Evolutionary conservation across 495 filamentous ascomycete species (phyloP).

Genomic region (Delitschia confertaspora): DNA sequence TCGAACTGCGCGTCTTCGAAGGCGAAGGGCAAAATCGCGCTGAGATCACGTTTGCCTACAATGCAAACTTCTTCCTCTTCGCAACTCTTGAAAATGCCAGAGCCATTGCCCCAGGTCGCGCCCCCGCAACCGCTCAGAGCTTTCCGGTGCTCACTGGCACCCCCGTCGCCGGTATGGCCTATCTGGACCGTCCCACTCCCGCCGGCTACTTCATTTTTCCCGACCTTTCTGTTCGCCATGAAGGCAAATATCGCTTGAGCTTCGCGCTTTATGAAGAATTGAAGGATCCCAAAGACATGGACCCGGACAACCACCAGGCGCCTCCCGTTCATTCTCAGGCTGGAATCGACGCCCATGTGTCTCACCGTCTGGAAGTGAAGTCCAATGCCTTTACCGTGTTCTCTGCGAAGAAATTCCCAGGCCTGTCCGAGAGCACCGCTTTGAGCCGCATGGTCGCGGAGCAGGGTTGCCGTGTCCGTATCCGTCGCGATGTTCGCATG

Average conservation of each 20-base stretch:
- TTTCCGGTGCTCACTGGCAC: slow-evolving; percentile 88
- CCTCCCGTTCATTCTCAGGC: slow-evolving; percentile 19
- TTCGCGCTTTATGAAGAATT: slow-evolving; percentile 93
- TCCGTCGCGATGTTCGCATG: slow-evolving; percentile 95
- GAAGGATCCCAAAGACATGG: slow-evolving; percentile 64
- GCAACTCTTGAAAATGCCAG: slow-evolving; percentile 85
- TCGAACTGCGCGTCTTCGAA: slow-evolving; percentile 83
- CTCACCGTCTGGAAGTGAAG: slow-evolving; percentile 83
- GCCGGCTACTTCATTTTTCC: slow-evolving; percentile 98
- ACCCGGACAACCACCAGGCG: slow-evolving; percentile 39
- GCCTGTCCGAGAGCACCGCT: slow-evolving; percentile 78
- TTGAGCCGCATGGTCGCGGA: slow-evolving; percentile 89
- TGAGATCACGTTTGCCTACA: slow-evolving; percentile 85
- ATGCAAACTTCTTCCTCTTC: slow-evolving; percentile 96
- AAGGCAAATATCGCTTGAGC: slow-evolving; percentile 77
- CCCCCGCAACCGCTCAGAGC: slow-evolving; percentile 53
- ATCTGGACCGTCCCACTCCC: slow-evolving; percentile 80
- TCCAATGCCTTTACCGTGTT: slow-evolving; percentile 80
- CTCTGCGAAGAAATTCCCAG: slow-evolving; percentile 98
- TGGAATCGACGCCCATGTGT: slow-evolving; percentile 36
- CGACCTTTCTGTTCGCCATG: slow-evolving; percentile 91
- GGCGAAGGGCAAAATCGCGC: slow-evolving; percentile 52
- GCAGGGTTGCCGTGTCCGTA: slow-evolving; percentile 94
- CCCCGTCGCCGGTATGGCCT: slow-evolving; percentile 92
- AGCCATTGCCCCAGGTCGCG: slow-evolving; percentile 72